A percentile compares a stretch with the other conserved stretches of the same genome.
phyloP scores from a whole-genome alignment of 495 filamentous ascomycete genomes.

The Parmelia sp. region DNA sequence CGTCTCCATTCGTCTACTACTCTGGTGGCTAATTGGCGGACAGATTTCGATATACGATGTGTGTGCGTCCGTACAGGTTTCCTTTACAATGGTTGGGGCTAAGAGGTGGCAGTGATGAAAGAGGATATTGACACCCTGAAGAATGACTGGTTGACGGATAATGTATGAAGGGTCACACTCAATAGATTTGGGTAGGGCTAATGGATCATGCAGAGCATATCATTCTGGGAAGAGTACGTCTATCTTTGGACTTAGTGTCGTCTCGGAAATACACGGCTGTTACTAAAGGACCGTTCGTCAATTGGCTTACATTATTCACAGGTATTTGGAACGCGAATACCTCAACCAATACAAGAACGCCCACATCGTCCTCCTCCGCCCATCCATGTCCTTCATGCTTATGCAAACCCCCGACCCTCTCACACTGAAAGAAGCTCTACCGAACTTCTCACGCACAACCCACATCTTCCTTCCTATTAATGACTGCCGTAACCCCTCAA shows the following conservation, averaged over 20 bases:
- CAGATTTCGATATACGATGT: constrained; percentile 68
- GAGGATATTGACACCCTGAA: constrained; percentile 84
- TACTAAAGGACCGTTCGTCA: background rate
- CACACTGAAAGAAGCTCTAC: constrained; percentile 65
- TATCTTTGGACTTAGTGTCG: constrained; percentile 1
- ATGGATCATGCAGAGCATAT: constrained; percentile 56
- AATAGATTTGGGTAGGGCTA: background rate
- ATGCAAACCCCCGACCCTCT: constrained; percentile 73
- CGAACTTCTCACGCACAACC: constrained; percentile 71
- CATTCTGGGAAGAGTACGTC: constrained; percentile 95
- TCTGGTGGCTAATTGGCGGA: background rate
- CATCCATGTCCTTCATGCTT: constrained; percentile 89
- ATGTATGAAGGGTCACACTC: constrained; percentile 50
- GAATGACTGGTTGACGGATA: constrained; percentile 97
- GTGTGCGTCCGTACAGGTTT: constrained; percentile 32
- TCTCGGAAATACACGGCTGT: background rate
- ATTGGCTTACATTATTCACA: constrained; percentile 28
- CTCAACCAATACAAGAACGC: constrained; percentile 68
- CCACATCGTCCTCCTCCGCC: constrained; percentile 84
- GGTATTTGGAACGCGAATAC: constrained; percentile 85
- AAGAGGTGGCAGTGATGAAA: constrained; percentile 53
- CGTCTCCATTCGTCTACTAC: background rate
- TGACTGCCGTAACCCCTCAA: constrained; percentile 66
- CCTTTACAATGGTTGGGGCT: constrained; percentile 6
- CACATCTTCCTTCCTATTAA: constrained; percentile 98